Conservation (phyloP, 768 basidiomycete species). For the Hericium alpestre region DNA sequence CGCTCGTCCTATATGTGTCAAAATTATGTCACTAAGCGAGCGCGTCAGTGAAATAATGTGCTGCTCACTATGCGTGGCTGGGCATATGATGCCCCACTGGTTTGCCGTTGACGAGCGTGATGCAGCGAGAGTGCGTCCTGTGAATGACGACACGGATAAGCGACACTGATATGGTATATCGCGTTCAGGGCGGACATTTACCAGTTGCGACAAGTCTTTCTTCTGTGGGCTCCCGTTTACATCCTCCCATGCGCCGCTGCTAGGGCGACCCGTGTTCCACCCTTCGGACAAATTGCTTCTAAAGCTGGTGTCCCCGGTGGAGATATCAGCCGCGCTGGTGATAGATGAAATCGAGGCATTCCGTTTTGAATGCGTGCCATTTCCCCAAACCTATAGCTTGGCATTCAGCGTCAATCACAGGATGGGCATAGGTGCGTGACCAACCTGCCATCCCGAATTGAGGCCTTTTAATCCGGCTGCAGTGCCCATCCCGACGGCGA, state of each 20-base stretch:
- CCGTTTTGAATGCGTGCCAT: constrained; percentile 36
- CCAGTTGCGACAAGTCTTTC: constrained; percentile 40
- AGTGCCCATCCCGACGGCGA: constrained; percentile 41
- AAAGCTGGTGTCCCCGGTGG: constrained; percentile 35
- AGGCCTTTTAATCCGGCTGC: constrained; percentile 38
- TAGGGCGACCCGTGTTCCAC: constrained; percentile 33
- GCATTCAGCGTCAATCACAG: neutral
- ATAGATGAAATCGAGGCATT: constrained; percentile 56
- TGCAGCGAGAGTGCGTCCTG: neutral
- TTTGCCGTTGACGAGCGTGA: constrained; percentile 10
- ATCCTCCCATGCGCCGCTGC: constrained; percentile 55
- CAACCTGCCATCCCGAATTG: constrained; percentile 60
- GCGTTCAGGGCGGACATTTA: constrained; percentile 18
- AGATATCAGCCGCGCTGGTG: constrained; percentile 39
- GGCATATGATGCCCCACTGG: constrained; percentile 8
- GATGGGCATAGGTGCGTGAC: constrained; percentile 10
- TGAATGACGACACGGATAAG: constrained; percentile 1
- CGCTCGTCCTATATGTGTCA: constrained; percentile 13
- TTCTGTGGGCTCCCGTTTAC: constrained; percentile 35
- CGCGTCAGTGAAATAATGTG: neutral
- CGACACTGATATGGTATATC: neutral
- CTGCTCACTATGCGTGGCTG: constrained; percentile 11
- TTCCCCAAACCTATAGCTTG: constrained; percentile 45
- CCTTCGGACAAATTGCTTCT: constrained; percentile 37
- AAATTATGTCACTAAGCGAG: constrained; percentile 14